Evolutionary conservation across 1,139 yeast genomes (phyloP), one percentile per base, ranked within the genome.

Genomic region (Chernovozyma aurita): DNA sequence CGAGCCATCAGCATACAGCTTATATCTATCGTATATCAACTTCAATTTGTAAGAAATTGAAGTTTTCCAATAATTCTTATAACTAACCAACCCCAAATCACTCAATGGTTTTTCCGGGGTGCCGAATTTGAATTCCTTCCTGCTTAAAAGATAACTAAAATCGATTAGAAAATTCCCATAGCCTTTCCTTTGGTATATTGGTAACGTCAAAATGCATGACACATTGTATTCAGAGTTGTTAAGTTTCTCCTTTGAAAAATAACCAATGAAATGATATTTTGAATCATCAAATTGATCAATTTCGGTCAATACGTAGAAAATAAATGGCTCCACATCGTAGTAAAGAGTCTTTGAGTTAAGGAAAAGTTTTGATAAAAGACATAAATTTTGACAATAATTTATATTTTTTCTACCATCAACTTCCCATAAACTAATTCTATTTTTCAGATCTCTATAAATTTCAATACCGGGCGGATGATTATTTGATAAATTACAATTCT

Each of bases 81-180:
- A 92, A 45, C 96, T 85, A 24, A 85, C 61, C 33, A 88, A 63
- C 0, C 98, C 98, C 38, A 90, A 64, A 47, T 85, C 94, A 48
- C 95, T 82, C 37, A 92, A 66, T 0, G 98, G 97, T 52, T 90
- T 90, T 49, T 92, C 98, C 0, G 98, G 98, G 0, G 97, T 85
- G 0, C 98, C 98, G 39, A 75, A 74, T 42, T 80, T 81, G 47
- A 77, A 78, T 53, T 92, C 97, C 39, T 76, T 69, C 38, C 85
- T 66, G 2, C 90, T 76, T 32, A 92, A 60, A 24, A 90, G 63
- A 54, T 92, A 92, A 37, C 96, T 86, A 57, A 92, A 88, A 45
- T 87, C 95, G 53, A 92, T 92, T 41, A 92, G 65, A 40, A 90
- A 70, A 53, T 80, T 84, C 3, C 98, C 98, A 58, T 85, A 87